Evolutionary conservation across 371 early-diverging fungal species (phyloP).

Genomic region (Mucor sp.): DNA sequence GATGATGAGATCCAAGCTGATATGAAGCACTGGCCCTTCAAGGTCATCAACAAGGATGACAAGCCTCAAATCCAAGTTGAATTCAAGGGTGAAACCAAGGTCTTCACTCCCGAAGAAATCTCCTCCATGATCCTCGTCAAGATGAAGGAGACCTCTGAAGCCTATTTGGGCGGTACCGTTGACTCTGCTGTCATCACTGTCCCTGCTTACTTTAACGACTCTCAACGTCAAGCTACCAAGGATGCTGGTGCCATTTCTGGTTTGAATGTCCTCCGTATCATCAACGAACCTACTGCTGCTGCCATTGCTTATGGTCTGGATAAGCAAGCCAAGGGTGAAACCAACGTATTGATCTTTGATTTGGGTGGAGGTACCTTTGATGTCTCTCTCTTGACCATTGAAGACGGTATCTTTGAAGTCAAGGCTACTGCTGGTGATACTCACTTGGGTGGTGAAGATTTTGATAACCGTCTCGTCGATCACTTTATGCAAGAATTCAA

Average conservation of each 20-base stretch:
- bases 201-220: conserved; percentile 82
- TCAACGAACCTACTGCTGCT: conserved; percentile 99
- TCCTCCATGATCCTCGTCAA: conserved; percentile 92
- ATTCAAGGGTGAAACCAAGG: conserved; percentile 79
- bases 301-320: conserved; percentile 96
- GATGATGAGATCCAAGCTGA: conserved; percentile 89
- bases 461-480: conserved; percentile 85
- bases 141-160: conserved; percentile 93
- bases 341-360: conserved; percentile 93
- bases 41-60: conserved; percentile 90
- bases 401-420: conserved; percentile 93
- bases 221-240: conserved; percentile 98
- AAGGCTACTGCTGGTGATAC: conserved; percentile 95
- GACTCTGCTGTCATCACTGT: conserved; percentile 85
- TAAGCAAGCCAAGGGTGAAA: conserved; percentile 72
- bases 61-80: conserved; percentile 94
- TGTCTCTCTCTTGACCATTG: conserved; percentile 92
- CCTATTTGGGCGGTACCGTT: conserved; percentile 77
- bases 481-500: conserved; percentile 83
- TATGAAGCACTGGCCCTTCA: conserved; percentile 86
- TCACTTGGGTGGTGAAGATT: conserved; percentile 97
- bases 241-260: conserved; percentile 95
- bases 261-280: conserved; percentile 89
- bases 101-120: conserved; percentile 95
- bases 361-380: conserved; percentile 99